phyloP scores from a whole-genome alignment of 257 asterid species.

The Solanum neorickii region DNA sequence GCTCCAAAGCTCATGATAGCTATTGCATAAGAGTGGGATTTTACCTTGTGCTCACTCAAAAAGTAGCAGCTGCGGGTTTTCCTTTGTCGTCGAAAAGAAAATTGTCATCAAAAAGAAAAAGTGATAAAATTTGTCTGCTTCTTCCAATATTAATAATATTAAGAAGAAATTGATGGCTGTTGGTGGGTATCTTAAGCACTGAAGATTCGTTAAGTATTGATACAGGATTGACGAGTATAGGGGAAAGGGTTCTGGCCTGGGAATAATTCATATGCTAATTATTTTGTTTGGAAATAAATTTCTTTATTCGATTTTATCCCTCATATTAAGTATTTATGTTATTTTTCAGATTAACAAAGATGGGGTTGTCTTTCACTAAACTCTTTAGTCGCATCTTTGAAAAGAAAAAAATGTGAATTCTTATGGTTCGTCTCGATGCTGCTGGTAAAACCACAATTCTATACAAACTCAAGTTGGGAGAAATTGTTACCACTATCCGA shows the following conservation, averaged over 20 bases:
- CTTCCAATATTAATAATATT: not conserved
- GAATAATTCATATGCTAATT: not conserved
- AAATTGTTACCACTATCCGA: constrained; percentile 6
- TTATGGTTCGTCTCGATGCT: constrained; percentile 11
- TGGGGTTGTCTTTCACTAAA: constrained; percentile 15
- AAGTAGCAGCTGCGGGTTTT: no score
- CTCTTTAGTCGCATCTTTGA: constrained; percentile 4
- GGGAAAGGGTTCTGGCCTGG: not conserved
- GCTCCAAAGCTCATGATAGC: no score
- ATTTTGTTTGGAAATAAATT: not conserved
- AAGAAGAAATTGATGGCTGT: not conserved
- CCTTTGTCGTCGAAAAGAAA: no score
- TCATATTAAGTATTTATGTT: not conserved
- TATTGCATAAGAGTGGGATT: no score
- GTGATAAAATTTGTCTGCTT: not conserved
- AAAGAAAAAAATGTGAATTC: not conserved
- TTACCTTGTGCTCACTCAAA: no score
- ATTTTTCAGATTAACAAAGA: not conserved
- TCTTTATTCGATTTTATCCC: not conserved
- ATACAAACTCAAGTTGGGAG: constrained; percentile 10
- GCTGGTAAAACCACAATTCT: constrained; percentile 16
- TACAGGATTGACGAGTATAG: not conserved
- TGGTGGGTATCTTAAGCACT: not conserved
- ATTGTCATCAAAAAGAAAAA: not conserved
- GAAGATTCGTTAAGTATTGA: not conserved